Evolutionary conservation across 768 basidiomycete genomes (phyloP), one percentile per base, ranked within the genome.

Genomic region (Tephrocybe sp.): DNA sequence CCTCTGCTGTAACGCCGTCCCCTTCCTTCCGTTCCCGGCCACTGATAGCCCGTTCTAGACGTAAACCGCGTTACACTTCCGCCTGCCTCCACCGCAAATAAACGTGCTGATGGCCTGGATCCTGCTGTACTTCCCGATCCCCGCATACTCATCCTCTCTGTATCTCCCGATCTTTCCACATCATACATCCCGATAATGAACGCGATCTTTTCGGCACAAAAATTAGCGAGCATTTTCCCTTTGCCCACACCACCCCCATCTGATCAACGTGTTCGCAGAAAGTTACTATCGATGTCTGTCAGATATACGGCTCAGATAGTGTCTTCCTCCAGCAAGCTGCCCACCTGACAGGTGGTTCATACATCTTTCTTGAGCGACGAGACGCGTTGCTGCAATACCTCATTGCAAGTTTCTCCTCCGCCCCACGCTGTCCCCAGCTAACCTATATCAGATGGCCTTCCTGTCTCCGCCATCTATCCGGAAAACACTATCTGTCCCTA

Each of bases 181-280:
- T 92, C 94, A 9, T 99, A 99, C 69, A 96, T 98, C 43, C 92
- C 96, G 21, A 86, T 98, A 65, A 99, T 99, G 97, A 98, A 98
- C 66, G 87, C 94, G 48, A 98, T 98, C 43, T 99, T 99, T 71
- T 94, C 95, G 15, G 97, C 97, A 4, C 97, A 99, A 69, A 99
- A 99, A 73, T 77, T 93, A 58, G 96, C 91, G 56, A 59, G 86
- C 46, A 48, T 28, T 36, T 24, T 45, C 36, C 40, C 18, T 33
- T 34, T n/a, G 14, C 28, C 50, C 38, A 34, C 15, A 33, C 41
- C 33, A 41, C 53, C 4, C 28, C 37, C 5, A 4, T 48, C 41
- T 39, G 37, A 41, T 18, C 26, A n/a, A 23, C 32, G 38, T 28
- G 33, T 38, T 42, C 21, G 36, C 65, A 98, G 96, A 95, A 92